Base-by-base conservation (phyloP, 352 stramenopile species). In the Aphanomyces cochlioides region DNA sequence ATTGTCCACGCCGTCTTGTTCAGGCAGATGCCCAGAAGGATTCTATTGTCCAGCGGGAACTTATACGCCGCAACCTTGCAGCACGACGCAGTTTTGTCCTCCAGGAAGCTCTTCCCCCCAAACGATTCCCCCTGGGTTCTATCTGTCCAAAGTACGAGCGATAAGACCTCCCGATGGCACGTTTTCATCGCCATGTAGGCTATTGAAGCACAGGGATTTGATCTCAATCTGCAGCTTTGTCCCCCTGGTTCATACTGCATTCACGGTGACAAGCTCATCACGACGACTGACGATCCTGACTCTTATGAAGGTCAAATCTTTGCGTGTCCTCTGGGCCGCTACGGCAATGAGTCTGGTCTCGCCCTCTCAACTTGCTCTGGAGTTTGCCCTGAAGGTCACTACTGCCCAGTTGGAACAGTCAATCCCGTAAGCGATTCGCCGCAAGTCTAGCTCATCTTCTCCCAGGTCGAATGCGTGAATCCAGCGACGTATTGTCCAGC, bases 1-100 rank as follows among this genome's bases (percentile, higher is more conserved):
- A 0, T 76, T 96, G n/a, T 37, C 57, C 3, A 77, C 56, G 4
- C 63, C 79, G 8, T 53, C 70, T 0, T 93, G 87, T 36, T 81
- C 79, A 13, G 87, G 81, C 0, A 40, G n/a, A 5, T 94, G 64
- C 34, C 64, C 64, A 6, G 39, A 70, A 50, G 64, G 50, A 17
- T 70, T 40, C 21, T 70, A 70, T 37, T 70, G 64, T 34, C 47
- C 64, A 5, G n/a, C n/a, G 4, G 64, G 64, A n/a, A 63, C 64
- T 7, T 34, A 4, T 5, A 47, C 17, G 15, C 64, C 64, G 8
- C 5, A 37, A 1, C 17, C 54, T 41, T 70, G 64, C 28, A 47
- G 47, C n/a, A 10, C 17, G 21, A 56, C 21, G 28, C 19, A 13
- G 4, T 34, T 70, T 19, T 70, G 64, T 43, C 64, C 47, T 3